Base-by-base conservation (phyloP, 495 filamentous ascomycete genomes). In the Penicillium goetzii region DNA sequence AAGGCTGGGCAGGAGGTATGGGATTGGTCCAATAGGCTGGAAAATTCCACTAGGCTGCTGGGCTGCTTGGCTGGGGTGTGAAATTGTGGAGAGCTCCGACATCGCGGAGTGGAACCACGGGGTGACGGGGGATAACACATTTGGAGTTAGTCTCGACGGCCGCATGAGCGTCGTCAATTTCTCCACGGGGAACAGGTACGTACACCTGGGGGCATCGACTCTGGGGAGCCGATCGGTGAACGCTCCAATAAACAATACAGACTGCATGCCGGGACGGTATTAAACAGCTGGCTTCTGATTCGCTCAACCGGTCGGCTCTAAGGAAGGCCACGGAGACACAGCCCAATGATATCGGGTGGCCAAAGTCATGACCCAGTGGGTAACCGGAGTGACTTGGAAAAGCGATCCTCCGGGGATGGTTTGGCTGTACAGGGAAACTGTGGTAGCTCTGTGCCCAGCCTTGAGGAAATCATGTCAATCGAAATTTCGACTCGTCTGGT, bases 311-410 rank as follows among this genome's bases (percentile, higher is more conserved):
- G 62, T 55, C 62, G 58, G 64, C 59, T 36, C 68, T 62, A 62
- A 14, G 15, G 28, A 33, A 21, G 25, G 53, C 14, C 19, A 47
- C 17, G 36, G 23, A 51, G 40, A 63, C 54, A 57, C 33, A 33
- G 38, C 12, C 70, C 61, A 65, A 70, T 70, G 34, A 19, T 17
- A 8, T 26, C 12, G 19, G 21, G 45, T 56, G 17, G 21, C 50
- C 19, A n/a, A 41, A 40, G 54, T 17, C 19, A 25, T 7, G 23
- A 19, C 19, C 21, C 23, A 21, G 12, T 33, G 28, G 41, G 62
- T 65, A 63, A 63, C 61, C 12, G 28, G 33, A 66, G 70, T 47
- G 43, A 21, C 19, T 47, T 47, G 72, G 70, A 71, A 71, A 71
- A 74, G 72, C 65, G 59, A 56, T 73, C 54, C 47, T 43, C 68